Conservation (phyloP, 2,329 filamentous ascomycete genomes). For the Cladophialophora bantiana region DNA sequence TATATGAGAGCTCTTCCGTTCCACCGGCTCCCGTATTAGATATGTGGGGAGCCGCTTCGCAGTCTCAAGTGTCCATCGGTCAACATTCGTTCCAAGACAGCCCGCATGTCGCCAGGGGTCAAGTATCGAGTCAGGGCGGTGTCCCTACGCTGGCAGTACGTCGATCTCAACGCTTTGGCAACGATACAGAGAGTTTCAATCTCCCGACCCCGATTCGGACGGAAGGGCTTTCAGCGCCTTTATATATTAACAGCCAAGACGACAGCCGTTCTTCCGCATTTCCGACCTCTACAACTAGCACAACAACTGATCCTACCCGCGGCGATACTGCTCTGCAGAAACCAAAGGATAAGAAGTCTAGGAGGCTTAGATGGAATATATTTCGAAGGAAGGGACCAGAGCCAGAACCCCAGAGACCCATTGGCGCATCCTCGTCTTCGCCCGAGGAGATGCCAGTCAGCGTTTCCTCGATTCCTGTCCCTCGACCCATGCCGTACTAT, state of each 20-base stretch:
- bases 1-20: slow-evolving; percentile 48
- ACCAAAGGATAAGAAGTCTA: slow-evolving; percentile 33
- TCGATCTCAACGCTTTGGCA: slow-evolving; percentile 38
- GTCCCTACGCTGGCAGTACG: slow-evolving; percentile 35
- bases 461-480: slow-evolving; percentile 47
- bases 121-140: neutral
- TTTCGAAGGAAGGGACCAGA: slow-evolving; percentile 56
- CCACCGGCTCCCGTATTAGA: slow-evolving; percentile 42
- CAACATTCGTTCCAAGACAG: slow-evolving; percentile 45
- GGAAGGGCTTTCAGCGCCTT: slow-evolving; percentile 27
- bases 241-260: slow-evolving; percentile 36
- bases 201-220: slow-evolving; percentile 38
- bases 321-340: slow-evolving; percentile 27
- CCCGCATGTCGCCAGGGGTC: slow-evolving; percentile 5
- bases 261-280: slow-evolving; percentile 35
- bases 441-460: slow-evolving; percentile 49
- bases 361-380: slow-evolving; percentile 62
- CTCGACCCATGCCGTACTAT: slow-evolving; percentile 63
- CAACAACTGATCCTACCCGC: slow-evolving; percentile 28
- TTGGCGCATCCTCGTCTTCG: slow-evolving; percentile 40
- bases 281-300: slow-evolving; percentile 30
- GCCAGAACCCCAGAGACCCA: slow-evolving; percentile 17
- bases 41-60: slow-evolving; percentile 38
- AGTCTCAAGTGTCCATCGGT: slow-evolving; percentile 41
- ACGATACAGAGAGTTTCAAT: slow-evolving; percentile 31